Evolutionary conservation across 305 asterid genomes (phyloP).

Genomic region (Fraxinus sp.): DNA sequence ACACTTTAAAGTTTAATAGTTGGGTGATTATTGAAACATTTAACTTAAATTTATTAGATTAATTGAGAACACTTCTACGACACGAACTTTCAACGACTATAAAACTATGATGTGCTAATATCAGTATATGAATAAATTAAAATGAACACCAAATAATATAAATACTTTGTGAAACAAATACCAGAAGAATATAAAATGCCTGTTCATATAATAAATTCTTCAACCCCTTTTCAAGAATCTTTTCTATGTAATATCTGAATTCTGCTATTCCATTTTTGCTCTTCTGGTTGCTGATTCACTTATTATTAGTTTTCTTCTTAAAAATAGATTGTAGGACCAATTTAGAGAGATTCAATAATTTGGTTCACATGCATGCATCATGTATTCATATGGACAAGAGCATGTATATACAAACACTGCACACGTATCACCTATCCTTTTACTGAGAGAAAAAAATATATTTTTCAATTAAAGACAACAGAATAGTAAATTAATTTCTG

Average conservation of each 20-base stretch:
- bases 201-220: neutral
- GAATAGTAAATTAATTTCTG: slow-evolving; percentile 35
- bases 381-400: neutral
- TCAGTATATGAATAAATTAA: neutral
- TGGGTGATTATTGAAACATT: neutral
- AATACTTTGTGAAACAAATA: neutral
- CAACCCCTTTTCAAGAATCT: neutral
- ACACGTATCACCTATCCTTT: slow-evolving; percentile 20
- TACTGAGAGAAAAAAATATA: neutral
- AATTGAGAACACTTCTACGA: neutral
- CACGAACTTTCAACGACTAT: neutral
- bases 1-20: too few relatives aligned
- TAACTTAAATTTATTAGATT: neutral
- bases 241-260: neutral
- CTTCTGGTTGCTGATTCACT: neutral
- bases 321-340: slow-evolving; percentile 35
- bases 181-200: neutral
- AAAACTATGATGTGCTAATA: neutral
- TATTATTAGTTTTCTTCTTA: slow-evolving; percentile 31
- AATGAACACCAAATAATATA: neutral
- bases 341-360: slow-evolving; percentile 36
- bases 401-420: neutral
- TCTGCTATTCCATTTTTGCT: neutral
- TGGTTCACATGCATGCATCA: slow-evolving; percentile 46
- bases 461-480: neutral